phyloP scores from a whole-genome alignment of 805 yeast species.

The Grigorovia jiainica region DNA sequence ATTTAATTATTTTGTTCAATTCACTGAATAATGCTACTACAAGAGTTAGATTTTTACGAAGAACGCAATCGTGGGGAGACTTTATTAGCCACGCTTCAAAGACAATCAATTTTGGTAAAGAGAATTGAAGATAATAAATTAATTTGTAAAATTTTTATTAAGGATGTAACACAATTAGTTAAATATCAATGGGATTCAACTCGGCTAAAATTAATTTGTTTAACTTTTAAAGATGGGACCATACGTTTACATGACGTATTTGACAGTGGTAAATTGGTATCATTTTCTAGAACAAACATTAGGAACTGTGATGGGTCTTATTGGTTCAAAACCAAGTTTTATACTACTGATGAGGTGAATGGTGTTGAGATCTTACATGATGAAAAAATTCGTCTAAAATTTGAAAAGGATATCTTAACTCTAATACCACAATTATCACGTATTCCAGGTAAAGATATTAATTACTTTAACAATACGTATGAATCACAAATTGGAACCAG shows the following conservation, averaged over 20 bases:
- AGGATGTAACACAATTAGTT: constrained; percentile 12
- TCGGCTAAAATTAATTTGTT: constrained; percentile 32
- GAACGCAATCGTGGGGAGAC: not conserved
- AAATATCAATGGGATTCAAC: constrained; percentile 19
- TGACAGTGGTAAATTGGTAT: constrained; percentile 17
- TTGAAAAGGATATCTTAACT: constrained; percentile 13
- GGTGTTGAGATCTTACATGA: no score
- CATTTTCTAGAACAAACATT: constrained; percentile 11
- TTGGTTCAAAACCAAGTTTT: constrained; percentile 21
- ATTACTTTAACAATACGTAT: constrained; percentile 10
- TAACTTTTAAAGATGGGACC: constrained; percentile 37
- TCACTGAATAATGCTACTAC: not conserved
- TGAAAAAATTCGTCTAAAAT: not conserved
- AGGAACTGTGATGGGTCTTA: constrained; percentile 7
- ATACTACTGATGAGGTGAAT: no score
- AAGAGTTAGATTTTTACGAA: not conserved
- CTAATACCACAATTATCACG: constrained; percentile 16
- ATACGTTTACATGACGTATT: constrained; percentile 41
- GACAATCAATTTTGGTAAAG: constrained; percentile 10
- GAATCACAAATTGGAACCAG: constrained; percentile 10
- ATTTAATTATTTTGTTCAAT: no score
- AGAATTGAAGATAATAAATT: constrained; percentile 13
- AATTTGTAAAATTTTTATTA: constrained; percentile 14
- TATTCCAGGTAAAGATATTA: constrained; percentile 11
- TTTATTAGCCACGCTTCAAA: constrained; percentile 3